These are phyloP conservation scores for Blepharisma stoltei DNA, from an alignment of 73 alveolate species.

Conservation along the genomic window DNA sequence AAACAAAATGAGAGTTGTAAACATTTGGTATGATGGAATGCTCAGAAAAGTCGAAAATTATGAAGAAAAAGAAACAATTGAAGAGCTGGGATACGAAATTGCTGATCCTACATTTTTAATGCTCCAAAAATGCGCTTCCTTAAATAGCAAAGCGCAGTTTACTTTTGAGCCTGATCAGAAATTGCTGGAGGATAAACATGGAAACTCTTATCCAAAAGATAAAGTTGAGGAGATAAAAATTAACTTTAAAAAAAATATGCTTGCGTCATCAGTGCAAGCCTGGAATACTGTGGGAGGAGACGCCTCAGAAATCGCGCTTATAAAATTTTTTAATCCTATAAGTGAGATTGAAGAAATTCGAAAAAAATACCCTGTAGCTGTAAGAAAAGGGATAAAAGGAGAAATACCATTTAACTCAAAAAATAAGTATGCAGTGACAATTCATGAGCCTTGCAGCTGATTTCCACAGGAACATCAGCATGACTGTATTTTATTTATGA, in stretches of 20 bases:
- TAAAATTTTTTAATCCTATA: constrained; percentile 85
- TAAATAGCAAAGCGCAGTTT: constrained; percentile 41
- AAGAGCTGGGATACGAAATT: constrained; percentile 40
- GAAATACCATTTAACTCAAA: constrained; percentile 55
- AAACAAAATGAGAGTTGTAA: constrained; percentile 93
- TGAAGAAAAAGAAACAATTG: constrained; percentile 40
- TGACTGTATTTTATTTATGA: constrained; percentile 39
- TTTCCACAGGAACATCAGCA: constrained; percentile 11
- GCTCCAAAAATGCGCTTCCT: constrained; percentile 43
- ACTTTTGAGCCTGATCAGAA: constrained; percentile 32
- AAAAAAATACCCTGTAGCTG: constrained; percentile 38
- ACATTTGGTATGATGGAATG: constrained; percentile 81
- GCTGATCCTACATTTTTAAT: constrained; percentile 36
- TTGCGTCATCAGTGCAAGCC: not conserved
- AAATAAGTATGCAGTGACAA: constrained; percentile 48
- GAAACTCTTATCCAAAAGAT: constrained; percentile 23
- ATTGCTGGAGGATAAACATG: not conserved
- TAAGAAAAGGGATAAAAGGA: constrained; percentile 14
- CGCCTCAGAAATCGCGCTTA: constrained; percentile 91
- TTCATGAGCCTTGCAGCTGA: constrained; percentile 34
- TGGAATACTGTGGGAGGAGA: constrained; percentile 74
- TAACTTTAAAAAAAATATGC: not conserved
- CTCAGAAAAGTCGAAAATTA: constrained; percentile 73
- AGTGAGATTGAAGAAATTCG: constrained; percentile 55
- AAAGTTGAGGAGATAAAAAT: not conserved